These are phyloP conservation scores for Diospyros kaki DNA, from an alignment of 148 eudicot species.

Conservation along the genomic window DNA sequence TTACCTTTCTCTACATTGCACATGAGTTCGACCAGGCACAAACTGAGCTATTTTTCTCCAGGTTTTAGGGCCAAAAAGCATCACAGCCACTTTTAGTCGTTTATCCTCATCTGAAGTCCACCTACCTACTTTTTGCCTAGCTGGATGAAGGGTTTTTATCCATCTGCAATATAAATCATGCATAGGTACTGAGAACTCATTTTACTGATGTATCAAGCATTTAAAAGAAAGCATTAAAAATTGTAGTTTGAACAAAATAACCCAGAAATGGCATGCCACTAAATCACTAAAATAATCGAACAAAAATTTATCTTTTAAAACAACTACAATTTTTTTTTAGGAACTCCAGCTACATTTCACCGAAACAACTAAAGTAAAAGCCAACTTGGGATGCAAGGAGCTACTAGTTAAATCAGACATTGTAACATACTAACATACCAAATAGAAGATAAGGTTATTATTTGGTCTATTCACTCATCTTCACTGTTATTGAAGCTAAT, in stretches of 20 bases:
- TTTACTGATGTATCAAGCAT: not conserved
- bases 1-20: slow-evolving; percentile 89
- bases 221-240: not conserved
- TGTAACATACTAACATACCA: no score
- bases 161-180: slow-evolving; percentile 43
- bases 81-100: slow-evolving; percentile 70
- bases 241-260: not conserved
- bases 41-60: slow-evolving; percentile 71
- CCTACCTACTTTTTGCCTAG: slow-evolving; percentile 67
- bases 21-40: slow-evolving; percentile 88
- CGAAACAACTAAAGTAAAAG: not conserved
- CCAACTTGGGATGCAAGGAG: not conserved
- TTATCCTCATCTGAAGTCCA: slow-evolving; percentile 76
- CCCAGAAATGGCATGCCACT: not conserved
- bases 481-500: no score
- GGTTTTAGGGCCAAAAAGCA: slow-evolving; percentile 66
- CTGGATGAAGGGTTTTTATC: slow-evolving; percentile 75
- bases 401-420: no score
- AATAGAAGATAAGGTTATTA: no score
- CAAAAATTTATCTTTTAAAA: not conserved
- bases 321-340: not conserved
- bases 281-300: not conserved
- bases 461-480: no score
- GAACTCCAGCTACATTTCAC: not conserved
- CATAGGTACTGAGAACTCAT: not conserved